These are phyloP conservation scores for Leishmania guyanensis DNA, from an alignment of 208 protist genomes.

Conservation along the genomic window DNA sequence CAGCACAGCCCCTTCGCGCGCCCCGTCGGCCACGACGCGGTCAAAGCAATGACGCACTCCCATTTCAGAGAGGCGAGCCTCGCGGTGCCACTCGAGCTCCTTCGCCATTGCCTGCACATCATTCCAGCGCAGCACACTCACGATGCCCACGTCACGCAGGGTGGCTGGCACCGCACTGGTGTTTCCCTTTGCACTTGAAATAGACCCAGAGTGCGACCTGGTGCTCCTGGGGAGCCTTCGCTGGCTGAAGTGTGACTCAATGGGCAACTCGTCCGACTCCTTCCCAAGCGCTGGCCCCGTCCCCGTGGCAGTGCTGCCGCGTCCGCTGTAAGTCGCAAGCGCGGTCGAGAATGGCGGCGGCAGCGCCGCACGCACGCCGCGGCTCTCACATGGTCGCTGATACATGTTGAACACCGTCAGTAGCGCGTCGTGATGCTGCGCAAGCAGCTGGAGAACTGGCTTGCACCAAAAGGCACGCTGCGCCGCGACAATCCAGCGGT, in stretches of 20 bases:
- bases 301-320: not conserved
- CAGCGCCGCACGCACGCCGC: conserved; percentile 53
- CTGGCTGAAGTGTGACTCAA: not conserved
- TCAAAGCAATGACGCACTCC: conserved; percentile 47
- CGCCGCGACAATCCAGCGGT: conserved; percentile 23
- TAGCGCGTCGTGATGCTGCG: conserved; percentile 44
- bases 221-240: not conserved
- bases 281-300: not conserved
- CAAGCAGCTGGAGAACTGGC: conserved; percentile 34
- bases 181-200: not conserved
- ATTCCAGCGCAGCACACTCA: conserved; percentile 50
- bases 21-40: conserved; percentile 38
- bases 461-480: conserved; percentile 26
- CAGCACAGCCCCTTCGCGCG: conserved; percentile 49
- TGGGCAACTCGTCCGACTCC: not conserved
- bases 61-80: conserved; percentile 13
- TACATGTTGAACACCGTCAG: conserved; percentile 51
- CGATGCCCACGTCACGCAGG: conserved; percentile 63
- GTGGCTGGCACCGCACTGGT: too few relatives aligned
- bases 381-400: conserved; percentile 54
- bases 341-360: conserved; percentile 44
- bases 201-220: not conserved
- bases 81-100: conserved; percentile 49
- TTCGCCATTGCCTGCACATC: conserved; percentile 48
- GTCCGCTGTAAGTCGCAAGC: conserved; percentile 15